Conservation (phyloP, 306 rosid genomes). For the Pyrus bretschneideri region DNA sequence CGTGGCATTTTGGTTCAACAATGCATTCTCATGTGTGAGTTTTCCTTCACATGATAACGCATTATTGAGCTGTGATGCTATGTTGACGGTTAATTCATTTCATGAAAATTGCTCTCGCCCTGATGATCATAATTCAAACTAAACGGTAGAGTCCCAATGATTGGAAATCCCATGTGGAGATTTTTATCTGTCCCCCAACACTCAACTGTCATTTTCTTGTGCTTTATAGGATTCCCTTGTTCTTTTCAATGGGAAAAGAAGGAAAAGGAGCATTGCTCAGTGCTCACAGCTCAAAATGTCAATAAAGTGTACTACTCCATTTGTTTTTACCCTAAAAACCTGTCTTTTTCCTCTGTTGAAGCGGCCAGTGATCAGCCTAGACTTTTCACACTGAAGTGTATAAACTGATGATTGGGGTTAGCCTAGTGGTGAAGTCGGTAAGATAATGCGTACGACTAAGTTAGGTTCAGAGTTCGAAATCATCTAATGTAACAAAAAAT, state of each 20-base stretch:
- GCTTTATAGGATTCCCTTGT: conserved; percentile 43
- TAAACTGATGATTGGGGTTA: neutral
- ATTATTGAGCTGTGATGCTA: too few species aligned
- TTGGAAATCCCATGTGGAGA: conserved; percentile 13
- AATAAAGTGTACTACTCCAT: conserved; percentile 26
- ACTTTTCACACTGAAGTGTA: neutral
- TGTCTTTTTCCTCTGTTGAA: neutral
- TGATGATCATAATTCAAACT: neutral
- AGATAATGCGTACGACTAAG: too few species aligned
- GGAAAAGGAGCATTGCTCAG: neutral
- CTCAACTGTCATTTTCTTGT: neutral
- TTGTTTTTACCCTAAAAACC: neutral
- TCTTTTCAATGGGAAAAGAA: conserved; percentile 14
- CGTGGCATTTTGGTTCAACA: too few species aligned
- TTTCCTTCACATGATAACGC: too few species aligned
- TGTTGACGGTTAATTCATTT: too few species aligned
- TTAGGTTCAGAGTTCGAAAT: too few species aligned
- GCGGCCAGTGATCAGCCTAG: neutral
- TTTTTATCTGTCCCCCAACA: conserved; percentile 14
- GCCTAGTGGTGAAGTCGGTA: neutral
- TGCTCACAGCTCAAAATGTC: conserved; percentile 25
- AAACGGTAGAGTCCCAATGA: neutral
- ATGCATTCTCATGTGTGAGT: too few species aligned
- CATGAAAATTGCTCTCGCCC: too few species aligned
- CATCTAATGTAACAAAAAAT: too few species aligned